Conservation (phyloP, 2,329 filamentous ascomycete genomes). For the Arthrobotrys musiformis region DNA sequence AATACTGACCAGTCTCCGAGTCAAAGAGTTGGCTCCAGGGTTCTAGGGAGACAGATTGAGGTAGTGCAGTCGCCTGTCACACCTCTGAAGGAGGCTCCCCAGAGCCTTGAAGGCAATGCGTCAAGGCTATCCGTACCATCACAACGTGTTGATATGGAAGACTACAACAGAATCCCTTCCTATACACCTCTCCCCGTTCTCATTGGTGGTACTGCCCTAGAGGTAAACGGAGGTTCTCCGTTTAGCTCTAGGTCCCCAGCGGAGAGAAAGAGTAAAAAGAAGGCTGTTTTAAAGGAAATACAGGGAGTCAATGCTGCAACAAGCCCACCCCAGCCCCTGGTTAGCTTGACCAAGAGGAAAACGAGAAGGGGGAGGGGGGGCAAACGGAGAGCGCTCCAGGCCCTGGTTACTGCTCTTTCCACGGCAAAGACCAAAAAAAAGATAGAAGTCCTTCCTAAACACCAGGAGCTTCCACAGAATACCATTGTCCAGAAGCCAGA, state of each 20-base stretch:
- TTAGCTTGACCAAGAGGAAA: no score
- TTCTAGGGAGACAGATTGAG: neutral
- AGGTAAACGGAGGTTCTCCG: neutral
- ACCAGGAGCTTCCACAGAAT: no score
- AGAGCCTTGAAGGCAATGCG: neutral
- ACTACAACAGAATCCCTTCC: neutral
- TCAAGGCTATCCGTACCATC: neutral
- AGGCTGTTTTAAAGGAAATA: neutral
- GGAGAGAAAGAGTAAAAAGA: neutral
- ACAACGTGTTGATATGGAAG: neutral
- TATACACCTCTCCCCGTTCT: slow-evolving; percentile 7
- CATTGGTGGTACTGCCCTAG: neutral
- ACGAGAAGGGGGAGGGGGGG: no score
- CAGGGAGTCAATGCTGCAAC: no score
- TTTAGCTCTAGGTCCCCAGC: neutral
- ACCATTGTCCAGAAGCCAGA: no score
- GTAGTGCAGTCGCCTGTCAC: neutral
- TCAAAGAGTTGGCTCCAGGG: neutral
- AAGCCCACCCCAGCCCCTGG: no score
- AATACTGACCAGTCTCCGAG: neutral
- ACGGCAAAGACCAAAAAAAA: no score
- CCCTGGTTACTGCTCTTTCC: no score
- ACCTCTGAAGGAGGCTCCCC: neutral
- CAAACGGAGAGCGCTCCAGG: no score
- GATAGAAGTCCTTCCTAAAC: no score